These are phyloP conservation scores for Yamadazyma ubonensis DNA, from an alignment of 805 yeast species.

Conservation along the genomic window DNA sequence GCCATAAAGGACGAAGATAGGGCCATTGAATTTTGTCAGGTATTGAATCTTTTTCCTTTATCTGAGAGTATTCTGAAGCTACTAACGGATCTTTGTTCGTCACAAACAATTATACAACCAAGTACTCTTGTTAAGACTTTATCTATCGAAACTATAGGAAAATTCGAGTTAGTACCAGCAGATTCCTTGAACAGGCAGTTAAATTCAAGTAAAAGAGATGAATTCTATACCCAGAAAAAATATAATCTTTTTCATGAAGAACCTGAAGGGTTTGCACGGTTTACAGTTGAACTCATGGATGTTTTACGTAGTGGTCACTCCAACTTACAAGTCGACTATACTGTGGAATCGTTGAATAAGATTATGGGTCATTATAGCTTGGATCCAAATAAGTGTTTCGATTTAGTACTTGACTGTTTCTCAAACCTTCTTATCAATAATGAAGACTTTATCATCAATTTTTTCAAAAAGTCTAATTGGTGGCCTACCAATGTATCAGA, in stretches of 20 bases:
- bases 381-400: slow-evolving; percentile 70
- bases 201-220: slow-evolving; percentile 39
- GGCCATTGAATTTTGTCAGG: slow-evolving; percentile 38
- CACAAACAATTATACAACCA: slow-evolving; percentile 27
- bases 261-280: slow-evolving; percentile 72
- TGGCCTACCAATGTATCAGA: slow-evolving; percentile 55
- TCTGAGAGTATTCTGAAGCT: slow-evolving; percentile 22
- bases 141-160: slow-evolving; percentile 27
- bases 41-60: slow-evolving; percentile 37
- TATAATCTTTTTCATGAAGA: slow-evolving; percentile 73
- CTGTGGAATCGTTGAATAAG: slow-evolving; percentile 49
- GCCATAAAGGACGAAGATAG: slow-evolving; percentile 30
- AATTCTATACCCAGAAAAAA: slow-evolving; percentile 50
- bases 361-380: slow-evolving; percentile 73
- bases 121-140: slow-evolving; percentile 32
- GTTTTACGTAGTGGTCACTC: slow-evolving; percentile 41
- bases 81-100: slow-evolving; percentile 22
- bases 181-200: slow-evolving; percentile 36
- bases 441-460: slow-evolving; percentile 45
- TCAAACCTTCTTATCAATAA: slow-evolving; percentile 44
- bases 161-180: slow-evolving; percentile 30
- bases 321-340: slow-evolving; percentile 40
- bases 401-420: slow-evolving; percentile 57
- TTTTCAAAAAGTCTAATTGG: slow-evolving; percentile 59
- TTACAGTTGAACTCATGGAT: slow-evolving; percentile 48